Conservation (phyloP, 2,329 filamentous ascomycete genomes). For the Neoascochyta sp. region DNA sequence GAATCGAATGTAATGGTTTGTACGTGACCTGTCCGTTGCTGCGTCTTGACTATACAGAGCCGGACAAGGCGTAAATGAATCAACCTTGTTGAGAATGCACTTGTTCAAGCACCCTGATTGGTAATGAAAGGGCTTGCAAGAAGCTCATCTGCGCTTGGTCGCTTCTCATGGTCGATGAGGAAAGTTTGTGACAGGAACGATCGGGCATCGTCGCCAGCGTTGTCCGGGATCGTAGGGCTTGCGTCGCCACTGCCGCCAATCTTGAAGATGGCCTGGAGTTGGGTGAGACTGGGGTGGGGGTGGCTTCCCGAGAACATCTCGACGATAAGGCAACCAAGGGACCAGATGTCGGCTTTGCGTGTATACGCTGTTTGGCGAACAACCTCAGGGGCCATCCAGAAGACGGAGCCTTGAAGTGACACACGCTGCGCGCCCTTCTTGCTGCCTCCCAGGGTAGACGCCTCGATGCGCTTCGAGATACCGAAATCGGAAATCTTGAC, state of each 20-base stretch:
- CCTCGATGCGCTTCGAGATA: conserved; percentile 96
- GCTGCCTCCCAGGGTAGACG: conserved; percentile 62
- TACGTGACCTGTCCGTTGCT: too few species aligned
- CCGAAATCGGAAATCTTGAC: conserved; percentile 99
- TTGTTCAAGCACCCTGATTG: conserved; percentile 52
- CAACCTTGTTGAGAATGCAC: too few species aligned
- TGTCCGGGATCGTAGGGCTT: conserved; percentile 81
- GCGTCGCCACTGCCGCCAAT: conserved; percentile 81
- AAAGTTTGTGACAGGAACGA: conserved; percentile 85
- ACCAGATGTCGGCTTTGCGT: conserved; percentile 98
- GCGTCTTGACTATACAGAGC: too few species aligned
- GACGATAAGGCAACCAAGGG: conserved; percentile 89
- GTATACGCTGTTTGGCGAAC: conserved; percentile 98
- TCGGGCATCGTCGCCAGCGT: conserved; percentile 78
- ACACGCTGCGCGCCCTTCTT: conserved; percentile 47
- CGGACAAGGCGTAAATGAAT: too few species aligned
- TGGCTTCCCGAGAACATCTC: conserved; percentile 99
- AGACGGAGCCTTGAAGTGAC: conserved; percentile 93
- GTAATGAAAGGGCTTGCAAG: conserved; percentile 78
- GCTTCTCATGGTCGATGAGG: conserved; percentile 88
- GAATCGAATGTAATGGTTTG: too few species aligned
- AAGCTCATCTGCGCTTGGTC: conserved; percentile 88
- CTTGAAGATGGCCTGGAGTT: conserved; percentile 97
- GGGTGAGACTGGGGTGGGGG: conserved; percentile 94
- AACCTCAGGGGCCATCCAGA: conserved; percentile 99